Evolutionary conservation across 495 filamentous ascomycete genomes (phyloP), one percentile per base, ranked within the genome.

Genomic region (Tuber magnatum): DNA sequence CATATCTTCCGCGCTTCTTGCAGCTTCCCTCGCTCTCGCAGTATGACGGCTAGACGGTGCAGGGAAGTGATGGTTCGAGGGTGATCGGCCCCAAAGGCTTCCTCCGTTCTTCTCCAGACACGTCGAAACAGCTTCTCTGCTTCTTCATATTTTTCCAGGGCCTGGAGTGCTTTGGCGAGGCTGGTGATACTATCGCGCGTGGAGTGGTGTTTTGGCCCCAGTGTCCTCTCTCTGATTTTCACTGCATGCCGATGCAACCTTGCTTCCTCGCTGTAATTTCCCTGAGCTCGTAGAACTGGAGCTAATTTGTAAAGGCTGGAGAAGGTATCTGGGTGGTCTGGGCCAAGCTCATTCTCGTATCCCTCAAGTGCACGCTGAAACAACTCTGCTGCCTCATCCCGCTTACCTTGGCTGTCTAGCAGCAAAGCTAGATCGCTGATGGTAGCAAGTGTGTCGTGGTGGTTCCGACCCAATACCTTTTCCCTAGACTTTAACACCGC

Each of bases 191-290:
- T 80, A 41, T 5, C 7, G 24, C 78, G 80, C 71, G 81, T 82
- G 12, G 40, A 7, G 28, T 46, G 81, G 46, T 82, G 75, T 18
- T 82, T 81, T 32, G 51, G 65, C n/a, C 81, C 82, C 2, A 83
- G 73, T 7, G 71, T 72, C 70, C 74, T 81, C 79, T 81, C 75
- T 9, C n/a, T 6, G 3, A 79, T 76, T 46, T 39, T 68, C 38
- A 84, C 70, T 16, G 80, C 77, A 42, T 69, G 78, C 44, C 43
- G 77, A 71, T 73, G 75, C 73, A 73, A 76, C 71, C 85, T 76
- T 61, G 78, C 43, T 74, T 77, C 81, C 72, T 80, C 73, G 56
- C 20, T 69, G 71, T 71, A 75, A 28, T 71, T 46, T 42, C 44
- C 78, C 46, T 69, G 46, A 16, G 42, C 14, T 18, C 32, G 1